phyloP scores from a whole-genome alignment of 192 early-diverging fungal species.

The Anaeromyces robustus region DNA sequence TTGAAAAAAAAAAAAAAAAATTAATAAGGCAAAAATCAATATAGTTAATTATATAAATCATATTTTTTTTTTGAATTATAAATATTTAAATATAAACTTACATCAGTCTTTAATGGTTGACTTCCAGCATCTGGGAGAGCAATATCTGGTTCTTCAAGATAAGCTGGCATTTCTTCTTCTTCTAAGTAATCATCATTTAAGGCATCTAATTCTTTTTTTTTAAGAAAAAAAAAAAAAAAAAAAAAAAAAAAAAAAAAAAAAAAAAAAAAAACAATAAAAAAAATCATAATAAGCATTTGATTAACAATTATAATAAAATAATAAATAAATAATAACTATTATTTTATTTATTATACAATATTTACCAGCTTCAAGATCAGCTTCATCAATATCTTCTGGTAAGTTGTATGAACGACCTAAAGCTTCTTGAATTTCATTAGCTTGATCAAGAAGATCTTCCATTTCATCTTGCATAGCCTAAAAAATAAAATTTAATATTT shows the following conservation, averaged over 20 bases:
- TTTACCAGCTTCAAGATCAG: conserved; percentile 84
- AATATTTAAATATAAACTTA: not conserved
- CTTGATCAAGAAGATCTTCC: conserved; percentile 92
- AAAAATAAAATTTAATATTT: not conserved
- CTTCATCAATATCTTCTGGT: conserved; percentile 91
- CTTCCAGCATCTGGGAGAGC: not conserved
- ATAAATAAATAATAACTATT: no score
- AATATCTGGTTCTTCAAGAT: conserved; percentile 54
- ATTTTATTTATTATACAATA: no score
- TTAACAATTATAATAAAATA: no score
- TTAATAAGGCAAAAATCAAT: no score
- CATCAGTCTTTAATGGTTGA: not conserved
- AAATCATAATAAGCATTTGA: no score
- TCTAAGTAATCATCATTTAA: conserved; percentile 79
- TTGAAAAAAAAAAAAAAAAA: not conserved
- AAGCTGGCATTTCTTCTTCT: conserved; percentile 68
- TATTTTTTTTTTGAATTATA: no score
- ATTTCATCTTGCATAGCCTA: conserved; percentile 93
- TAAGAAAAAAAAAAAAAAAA: not conserved
- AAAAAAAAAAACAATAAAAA: no score
- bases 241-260: no score
- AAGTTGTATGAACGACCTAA: conserved; percentile 80
- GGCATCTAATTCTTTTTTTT: conserved; percentile 69
- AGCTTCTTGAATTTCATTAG: conserved; percentile 94
- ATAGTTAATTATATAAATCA: no score